Evolutionary conservation across 2,329 filamentous ascomycete genomes (phyloP), one percentile per base, ranked within the genome.

Genomic region (Sporothrix dimorphospora): DNA sequence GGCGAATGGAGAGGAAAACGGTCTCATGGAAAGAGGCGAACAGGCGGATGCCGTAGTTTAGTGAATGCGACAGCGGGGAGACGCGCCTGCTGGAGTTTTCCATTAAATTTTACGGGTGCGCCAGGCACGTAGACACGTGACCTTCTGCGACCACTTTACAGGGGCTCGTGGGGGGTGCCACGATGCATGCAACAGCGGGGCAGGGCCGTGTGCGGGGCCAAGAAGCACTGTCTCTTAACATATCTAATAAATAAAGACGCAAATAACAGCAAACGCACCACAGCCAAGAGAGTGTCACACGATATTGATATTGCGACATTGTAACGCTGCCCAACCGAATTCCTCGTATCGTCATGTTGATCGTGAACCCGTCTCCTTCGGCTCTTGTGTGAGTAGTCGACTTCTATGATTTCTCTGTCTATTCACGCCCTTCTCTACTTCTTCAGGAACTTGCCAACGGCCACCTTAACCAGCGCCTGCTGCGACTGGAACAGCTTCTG

Each of bases 401-500:
- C n/a, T 14, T 47, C 14, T 3, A 16, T 47, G 4, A n/a, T 16
- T 5, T 47, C 42, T 1, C 12, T 27, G n/a, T 24, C n/a, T 16
- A n/a, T 34, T 30, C 3, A 34, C 6, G 45, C 19, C 34, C 24
- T 12, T 16, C 49, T 24, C 24, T 30, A 57, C 65, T 74, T 75
- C 72, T 75, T 78, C 0, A 78, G 0, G 53, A 74, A 79, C 42
- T 72, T 71, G 6, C 65, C 34, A 9, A 79, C 6, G 1, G 55
- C 27, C 0, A 2, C 57, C 74, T 77, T 78, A 21, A 78, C 14
- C 0, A 11, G 14, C 0, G 9, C 67, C n/a, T 79, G 75, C 53
- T 75, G 75, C 73, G 74, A 55, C 69, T 77, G 53, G 69, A 78
- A 79, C 27, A 78, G 27, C 72, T 73, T 76, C 69, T 75, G 72